These are phyloP conservation scores for Trypanosoma scelopori DNA, from an alignment of 208 protist genomes.

Conservation along the genomic window DNA sequence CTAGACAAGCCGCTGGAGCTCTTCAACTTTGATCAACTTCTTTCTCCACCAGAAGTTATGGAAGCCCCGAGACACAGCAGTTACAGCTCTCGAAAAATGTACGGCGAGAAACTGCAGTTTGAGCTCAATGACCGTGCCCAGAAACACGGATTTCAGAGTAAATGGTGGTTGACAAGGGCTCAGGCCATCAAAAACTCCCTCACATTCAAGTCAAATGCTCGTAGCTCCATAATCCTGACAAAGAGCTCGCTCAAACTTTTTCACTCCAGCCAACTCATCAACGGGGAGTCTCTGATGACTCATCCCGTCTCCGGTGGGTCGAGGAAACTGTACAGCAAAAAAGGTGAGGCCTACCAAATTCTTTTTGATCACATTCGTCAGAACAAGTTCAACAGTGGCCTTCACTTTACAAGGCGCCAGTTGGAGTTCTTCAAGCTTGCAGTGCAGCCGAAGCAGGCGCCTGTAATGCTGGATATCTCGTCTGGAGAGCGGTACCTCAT, in stretches of 20 bases:
- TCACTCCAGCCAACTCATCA: slow-evolving; percentile 78
- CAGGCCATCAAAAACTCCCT: slow-evolving; percentile 83
- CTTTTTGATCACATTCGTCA: slow-evolving; percentile 76
- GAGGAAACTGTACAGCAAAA: slow-evolving; percentile 72
- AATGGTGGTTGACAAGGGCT: slow-evolving; percentile 77
- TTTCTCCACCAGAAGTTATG: slow-evolving; percentile 80
- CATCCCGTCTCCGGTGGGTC: slow-evolving; percentile 78
- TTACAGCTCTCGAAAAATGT: slow-evolving; percentile 82
- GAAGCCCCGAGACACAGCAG: slow-evolving; percentile 86
- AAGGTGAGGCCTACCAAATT: slow-evolving; percentile 50
- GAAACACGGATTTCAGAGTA: slow-evolving; percentile 83
- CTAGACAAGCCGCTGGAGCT: slow-evolving; percentile 85
- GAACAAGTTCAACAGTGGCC: slow-evolving; percentile 86
- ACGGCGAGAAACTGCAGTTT: slow-evolving; percentile 82
- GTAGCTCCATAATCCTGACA: slow-evolving; percentile 67
- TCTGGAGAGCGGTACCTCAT: slow-evolving; percentile 77
- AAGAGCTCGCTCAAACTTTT: slow-evolving; percentile 70
- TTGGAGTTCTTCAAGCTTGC: slow-evolving; percentile 84
- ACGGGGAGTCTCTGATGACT: slow-evolving; percentile 68
- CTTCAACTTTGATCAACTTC: slow-evolving; percentile 88
- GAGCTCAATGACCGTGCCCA: slow-evolving; percentile 86
- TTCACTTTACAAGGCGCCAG: slow-evolving; percentile 87
- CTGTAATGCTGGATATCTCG: slow-evolving; percentile 64
- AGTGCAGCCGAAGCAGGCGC: slow-evolving; percentile 56
- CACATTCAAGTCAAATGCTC: slow-evolving; percentile 71